Base-by-base conservation (phyloP, 2,329 filamentous ascomycete genomes). In the Penicillium italicum region DNA sequence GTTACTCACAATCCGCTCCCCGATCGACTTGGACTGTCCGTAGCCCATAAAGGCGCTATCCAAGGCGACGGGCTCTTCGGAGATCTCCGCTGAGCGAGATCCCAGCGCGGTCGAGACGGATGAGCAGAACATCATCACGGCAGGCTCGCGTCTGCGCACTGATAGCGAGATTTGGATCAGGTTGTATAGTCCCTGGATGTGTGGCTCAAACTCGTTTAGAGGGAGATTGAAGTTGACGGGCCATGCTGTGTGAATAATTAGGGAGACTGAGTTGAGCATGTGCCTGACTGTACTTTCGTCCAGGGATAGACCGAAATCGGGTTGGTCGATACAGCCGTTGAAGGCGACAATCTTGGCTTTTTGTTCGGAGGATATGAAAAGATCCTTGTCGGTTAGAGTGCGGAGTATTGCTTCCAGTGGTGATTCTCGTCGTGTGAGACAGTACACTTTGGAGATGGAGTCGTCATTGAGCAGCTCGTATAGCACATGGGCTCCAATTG, bases 191-290 rank as follows among this genome's bases (percentile, higher is more conserved):
- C 78, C 74, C 45, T 59, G 54, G 44, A 75, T 78, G 61, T 81
- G 78, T 36, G 76, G 74, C 31, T 74, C 74, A 59, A 82, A 82
- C 60, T 73, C 77, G 22, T 67, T 59, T 1, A 83, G 69, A 1
- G 77, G 77, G 53, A 82, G 71, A 38, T 78, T 77, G 69, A 83
- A 82, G 62, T 83, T 82, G 50, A 83, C 81, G 1, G 79, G 77
- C 81, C 81, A 83, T 16, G 80, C 80, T 2, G 79, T 72, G 62
- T 83, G 80, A 45, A 82, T 75, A 41, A 83, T 76, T 12, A 74
- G 68, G 4, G 78, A 77, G 1, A 75, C 72, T 43, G 76, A 69
- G 22, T 64, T 50, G 5, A 72, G 72, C 48, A 82, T 71, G 28
- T 69, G 54, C 4, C 63, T 42, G 54, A 79, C 76, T n/a, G 67